Conservation (phyloP, 352 stramenopile genomes). For the Blastocystis sp. region DNA sequence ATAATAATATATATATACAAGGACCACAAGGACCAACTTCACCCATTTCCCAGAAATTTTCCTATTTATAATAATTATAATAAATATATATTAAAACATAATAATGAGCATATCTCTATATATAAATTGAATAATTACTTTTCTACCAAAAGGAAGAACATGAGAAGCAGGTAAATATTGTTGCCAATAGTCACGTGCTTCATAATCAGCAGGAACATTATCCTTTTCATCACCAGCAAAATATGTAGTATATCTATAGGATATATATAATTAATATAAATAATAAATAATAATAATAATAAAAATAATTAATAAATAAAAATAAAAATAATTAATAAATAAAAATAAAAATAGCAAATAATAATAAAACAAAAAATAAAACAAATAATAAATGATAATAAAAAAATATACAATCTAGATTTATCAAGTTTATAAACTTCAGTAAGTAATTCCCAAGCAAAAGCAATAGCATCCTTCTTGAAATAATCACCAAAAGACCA, state of each 20-base stretch:
- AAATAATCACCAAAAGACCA: conserved; percentile 98
- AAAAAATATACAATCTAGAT: neutral
- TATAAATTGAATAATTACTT: neutral
- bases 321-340: no score
- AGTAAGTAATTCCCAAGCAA: conserved; percentile 82
- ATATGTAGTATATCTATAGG: conserved; percentile 77
- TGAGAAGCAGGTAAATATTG: conserved; percentile 54
- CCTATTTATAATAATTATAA: conserved; percentile 57
- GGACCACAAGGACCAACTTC: conserved; percentile 90
- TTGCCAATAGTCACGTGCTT: conserved; percentile 70
- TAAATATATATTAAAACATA: neutral
- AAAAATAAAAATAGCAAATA: no score
- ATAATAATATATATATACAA: conserved; percentile 47
- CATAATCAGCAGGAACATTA: conserved; percentile 57
- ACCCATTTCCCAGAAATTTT: conserved; percentile 99
- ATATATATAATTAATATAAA: no score
- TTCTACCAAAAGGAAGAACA: conserved; percentile 48
- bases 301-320: no score
- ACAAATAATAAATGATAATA: no score
- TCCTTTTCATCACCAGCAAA: conserved; percentile 77
- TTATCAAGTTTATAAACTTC: conserved; percentile 75
- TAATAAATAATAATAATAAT: no score
- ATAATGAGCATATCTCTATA: no score
- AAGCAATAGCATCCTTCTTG: conserved; percentile 85
- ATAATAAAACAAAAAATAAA: no score